These are phyloP conservation scores for Chrysoporthe deuterocubensis DNA, from an alignment of 2,329 filamentous ascomycete genomes.

Conservation along the genomic window DNA sequence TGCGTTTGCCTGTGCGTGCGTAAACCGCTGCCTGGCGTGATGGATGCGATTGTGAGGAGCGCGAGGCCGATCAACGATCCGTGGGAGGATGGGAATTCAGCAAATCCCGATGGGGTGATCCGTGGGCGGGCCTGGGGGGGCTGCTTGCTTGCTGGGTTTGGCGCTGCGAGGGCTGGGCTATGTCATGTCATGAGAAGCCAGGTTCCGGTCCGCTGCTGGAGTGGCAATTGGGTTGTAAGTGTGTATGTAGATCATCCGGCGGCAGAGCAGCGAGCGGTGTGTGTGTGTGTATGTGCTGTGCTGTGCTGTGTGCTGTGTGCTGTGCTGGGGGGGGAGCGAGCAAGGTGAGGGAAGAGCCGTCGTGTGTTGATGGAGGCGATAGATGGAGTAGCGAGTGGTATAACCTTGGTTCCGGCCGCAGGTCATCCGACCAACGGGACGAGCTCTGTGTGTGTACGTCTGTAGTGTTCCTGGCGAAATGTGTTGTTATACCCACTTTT, in stretches of 20 bases:
- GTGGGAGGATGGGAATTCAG: conserved; percentile 13
- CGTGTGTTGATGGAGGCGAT: no score
- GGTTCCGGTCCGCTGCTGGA: conserved; percentile 15
- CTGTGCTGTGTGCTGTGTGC: no score
- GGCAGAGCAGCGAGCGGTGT: conserved; percentile 18
- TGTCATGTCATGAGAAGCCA: conserved; percentile 2
- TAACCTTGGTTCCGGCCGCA: conserved; percentile 19
- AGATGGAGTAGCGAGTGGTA: conserved; percentile 5
- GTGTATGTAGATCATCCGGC: conserved; percentile 7
- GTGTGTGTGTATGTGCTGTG: no score
- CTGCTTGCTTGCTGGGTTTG: no score
- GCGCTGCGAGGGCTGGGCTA: conserved; percentile 3
- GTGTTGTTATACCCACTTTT: conserved; percentile 29
- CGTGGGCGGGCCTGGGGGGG: conserved; percentile 1
- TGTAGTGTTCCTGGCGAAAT: conserved; percentile 7
- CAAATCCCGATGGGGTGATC: conserved; percentile 26
- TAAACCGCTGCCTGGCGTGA: not conserved
- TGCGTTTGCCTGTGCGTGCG: not conserved
- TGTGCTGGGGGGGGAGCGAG: no score
- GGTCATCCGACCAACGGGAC: not conserved
- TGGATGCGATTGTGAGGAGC: conserved; percentile 16
- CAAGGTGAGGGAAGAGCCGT: no score
- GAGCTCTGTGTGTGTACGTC: not conserved
- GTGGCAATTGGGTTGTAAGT: not conserved
- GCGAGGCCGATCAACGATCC: not conserved